Evolutionary conservation across 768 basidiomycete species (phyloP), one percentile per base, ranked within the genome.

Genomic region (Suillus clintonianus): DNA sequence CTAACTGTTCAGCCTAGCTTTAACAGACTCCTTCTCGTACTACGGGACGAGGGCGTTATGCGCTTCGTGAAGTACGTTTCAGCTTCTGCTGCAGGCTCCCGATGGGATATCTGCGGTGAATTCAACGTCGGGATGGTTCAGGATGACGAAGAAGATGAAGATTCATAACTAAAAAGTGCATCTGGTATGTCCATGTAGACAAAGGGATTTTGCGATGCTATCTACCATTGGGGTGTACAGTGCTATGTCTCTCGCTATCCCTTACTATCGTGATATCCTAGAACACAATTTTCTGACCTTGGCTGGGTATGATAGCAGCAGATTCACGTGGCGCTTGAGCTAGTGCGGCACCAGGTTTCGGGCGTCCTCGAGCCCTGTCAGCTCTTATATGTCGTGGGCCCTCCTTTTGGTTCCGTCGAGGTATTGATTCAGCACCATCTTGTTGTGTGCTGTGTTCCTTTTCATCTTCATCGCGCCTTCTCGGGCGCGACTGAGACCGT

Each of bases 1-100:
- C 77, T 98, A 47, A 93, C 92, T 5, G 89, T 93, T 50, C 91
- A 93, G 67, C 92, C 95, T 0, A 90, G 90, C 5, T 99, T 94
- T 79, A 98, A 98, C 75, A 85, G 89, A 19, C 81, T 99, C 10
- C 81, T 96, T 34, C 82, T 99, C 42, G 96, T 98, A 27, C 79
- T 98, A 62, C 85, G 97, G 17, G 97, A 99, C 75, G 92, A 95
- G 71, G 86, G 91, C 22, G 95, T 99, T 54, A 89, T 99, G 88
- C 86, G 86, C 47, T 99, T 98, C 74, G 94, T 96, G 66, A 99
- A 98, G 75, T 99, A 99, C 70, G 86, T 98, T 22, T 92, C 91
- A 32, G 93, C 92, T 17, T 87, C 89, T 1, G 97, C 97, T 0
- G 86, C 89, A 59, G 94, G 95, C 10, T 95, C 93, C 34, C 81